phyloP scores from a whole-genome alignment of 176 grass and related monocot genomes.

The Echinochloa phyllopogon region DNA sequence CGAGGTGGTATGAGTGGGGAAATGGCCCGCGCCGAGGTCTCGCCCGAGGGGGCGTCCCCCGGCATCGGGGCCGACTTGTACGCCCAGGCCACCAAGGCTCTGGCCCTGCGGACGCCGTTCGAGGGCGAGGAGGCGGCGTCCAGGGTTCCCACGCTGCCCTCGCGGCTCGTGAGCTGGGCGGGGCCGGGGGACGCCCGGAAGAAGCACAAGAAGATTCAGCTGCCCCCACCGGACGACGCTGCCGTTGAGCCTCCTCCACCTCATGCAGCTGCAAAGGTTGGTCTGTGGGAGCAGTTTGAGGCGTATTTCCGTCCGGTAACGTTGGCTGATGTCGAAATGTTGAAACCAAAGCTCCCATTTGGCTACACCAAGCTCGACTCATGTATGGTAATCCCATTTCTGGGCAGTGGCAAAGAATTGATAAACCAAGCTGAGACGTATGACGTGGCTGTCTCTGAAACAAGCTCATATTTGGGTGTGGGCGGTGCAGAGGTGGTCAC shows the following conservation, averaged over 20 bases:
- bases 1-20: conserved; percentile 58
- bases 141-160: conserved; percentile 73
- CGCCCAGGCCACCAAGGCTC: conserved; percentile 77
- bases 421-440: conserved; percentile 36
- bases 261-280: conserved; percentile 41
- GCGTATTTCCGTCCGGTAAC: conserved; percentile 75
- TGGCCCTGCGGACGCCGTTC: conserved; percentile 76
- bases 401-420: conserved; percentile 37
- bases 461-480: conserved; percentile 57
- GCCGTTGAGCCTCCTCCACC: conserved; percentile 41
- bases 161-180: conserved; percentile 67
- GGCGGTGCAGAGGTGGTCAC: conserved; percentile 54
- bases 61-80: conserved; percentile 52
- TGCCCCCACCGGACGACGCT: conserved; percentile 40
- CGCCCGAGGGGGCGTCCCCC: conserved; percentile 43
- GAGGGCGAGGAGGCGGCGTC: conserved; percentile 68
- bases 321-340: conserved; percentile 61
- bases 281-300: conserved; percentile 87
- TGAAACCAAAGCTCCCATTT: conserved; percentile 56
- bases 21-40: conserved; percentile 51
- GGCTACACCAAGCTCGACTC: conserved; percentile 45
- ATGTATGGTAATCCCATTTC: conserved; percentile 57
- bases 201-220: conserved; percentile 74
- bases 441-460: conserved; percentile 54
- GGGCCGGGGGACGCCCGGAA: conserved; percentile 59